Evolutionary conservation across 2,329 filamentous ascomycete species (phyloP).

Genomic region (Neoascochyta sp.): DNA sequence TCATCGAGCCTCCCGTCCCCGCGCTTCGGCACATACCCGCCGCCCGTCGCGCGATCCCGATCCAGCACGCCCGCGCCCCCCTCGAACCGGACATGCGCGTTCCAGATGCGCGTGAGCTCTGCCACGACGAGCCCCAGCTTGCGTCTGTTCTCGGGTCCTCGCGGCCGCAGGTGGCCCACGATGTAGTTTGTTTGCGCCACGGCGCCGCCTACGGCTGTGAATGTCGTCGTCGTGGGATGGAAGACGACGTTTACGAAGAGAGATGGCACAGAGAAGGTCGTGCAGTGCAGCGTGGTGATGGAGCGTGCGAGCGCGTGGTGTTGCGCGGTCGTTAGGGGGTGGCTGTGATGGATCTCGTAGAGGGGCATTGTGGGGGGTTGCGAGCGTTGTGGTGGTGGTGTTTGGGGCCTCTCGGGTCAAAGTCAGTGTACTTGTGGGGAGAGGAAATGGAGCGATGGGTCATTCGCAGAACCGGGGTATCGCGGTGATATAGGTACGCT

Average conservation of each 20-base stretch:
- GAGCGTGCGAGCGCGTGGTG: slow-evolving; percentile 38
- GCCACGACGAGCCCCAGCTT: slow-evolving; percentile 11
- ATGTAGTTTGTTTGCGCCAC: slow-evolving; percentile 17
- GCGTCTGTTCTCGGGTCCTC: slow-evolving; percentile 6
- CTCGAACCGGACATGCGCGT: slow-evolving; percentile 3
- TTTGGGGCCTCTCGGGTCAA: too few relatives aligned
- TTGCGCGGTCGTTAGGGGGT: slow-evolving; percentile 31
- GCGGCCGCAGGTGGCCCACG: slow-evolving; percentile 19
- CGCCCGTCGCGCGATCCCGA: background rate
- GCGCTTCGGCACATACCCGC: background rate
- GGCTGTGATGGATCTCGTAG: slow-evolving; percentile 44
- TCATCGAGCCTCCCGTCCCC: slow-evolving; percentile 14
- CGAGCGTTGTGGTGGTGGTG: background rate
- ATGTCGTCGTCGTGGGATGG: slow-evolving; percentile 3
- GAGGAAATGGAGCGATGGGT: too few relatives aligned
- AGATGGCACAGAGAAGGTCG: slow-evolving; percentile 41
- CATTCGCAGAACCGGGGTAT: too few relatives aligned
- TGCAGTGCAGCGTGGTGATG: slow-evolving; percentile 44
- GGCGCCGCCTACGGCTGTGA: slow-evolving; percentile 4
- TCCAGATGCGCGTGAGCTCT: slow-evolving; percentile 17
- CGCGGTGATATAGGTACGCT: too few relatives aligned
- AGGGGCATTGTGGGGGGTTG: slow-evolving; percentile 38
- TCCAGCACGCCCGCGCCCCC: background rate
- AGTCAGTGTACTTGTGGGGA: too few relatives aligned
- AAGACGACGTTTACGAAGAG: slow-evolving; percentile 47